phyloP scores from a whole-genome alignment of 257 asterid species.

The Solanum virginianum region DNA sequence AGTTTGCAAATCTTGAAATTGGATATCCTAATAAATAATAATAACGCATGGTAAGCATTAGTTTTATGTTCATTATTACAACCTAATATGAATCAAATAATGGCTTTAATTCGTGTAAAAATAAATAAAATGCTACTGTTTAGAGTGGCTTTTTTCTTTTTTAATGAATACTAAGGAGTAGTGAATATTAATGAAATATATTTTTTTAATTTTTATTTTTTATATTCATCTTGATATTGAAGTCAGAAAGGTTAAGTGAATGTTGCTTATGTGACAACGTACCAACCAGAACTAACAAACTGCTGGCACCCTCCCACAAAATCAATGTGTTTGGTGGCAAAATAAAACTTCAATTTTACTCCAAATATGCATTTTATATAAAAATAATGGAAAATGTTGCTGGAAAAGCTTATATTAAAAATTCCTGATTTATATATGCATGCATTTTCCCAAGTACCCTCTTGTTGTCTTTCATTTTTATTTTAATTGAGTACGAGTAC shows the following conservation, averaged over 20 bases:
- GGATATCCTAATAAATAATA: background rate
- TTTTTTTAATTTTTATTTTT: background rate
- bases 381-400: background rate
- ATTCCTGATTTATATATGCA: background rate
- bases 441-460: background rate
- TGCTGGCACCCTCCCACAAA: background rate
- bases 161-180: background rate
- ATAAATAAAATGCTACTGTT: background rate
- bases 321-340: constrained; percentile 33
- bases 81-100: background rate
- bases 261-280: constrained; percentile 12
- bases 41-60: background rate
- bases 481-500: background rate
- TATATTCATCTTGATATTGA: constrained; percentile 20
- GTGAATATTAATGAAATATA: background rate
- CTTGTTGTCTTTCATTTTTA: background rate
- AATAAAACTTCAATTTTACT: constrained; percentile 21
- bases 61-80: background rate
- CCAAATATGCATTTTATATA: background rate
- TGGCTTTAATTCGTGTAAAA: background rate
- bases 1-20: background rate
- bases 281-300: constrained; percentile 8
- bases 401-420: background rate
- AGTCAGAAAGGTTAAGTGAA: constrained; percentile 50
- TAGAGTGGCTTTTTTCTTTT: background rate